Percentiles rank a stretch among this genome's conserved stretches.
Evolutionary conservation across 495 filamentous ascomycete species (phyloP).

Genomic region (Aspergillus bridgeri): DNA sequence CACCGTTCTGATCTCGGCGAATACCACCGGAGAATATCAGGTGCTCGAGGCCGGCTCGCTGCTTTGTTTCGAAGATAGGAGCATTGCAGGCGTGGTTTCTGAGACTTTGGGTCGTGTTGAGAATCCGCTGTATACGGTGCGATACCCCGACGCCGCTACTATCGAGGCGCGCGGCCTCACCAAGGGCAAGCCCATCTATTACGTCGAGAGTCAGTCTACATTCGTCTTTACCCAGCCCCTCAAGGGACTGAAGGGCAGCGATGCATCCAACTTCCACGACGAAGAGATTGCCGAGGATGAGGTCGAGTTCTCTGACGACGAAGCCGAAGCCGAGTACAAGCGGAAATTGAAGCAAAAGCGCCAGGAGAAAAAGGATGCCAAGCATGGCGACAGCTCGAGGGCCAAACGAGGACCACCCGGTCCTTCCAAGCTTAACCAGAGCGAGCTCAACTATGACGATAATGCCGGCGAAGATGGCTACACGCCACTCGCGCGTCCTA

Average conservation of each 20-base stretch:
- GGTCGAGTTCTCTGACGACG: slow-evolving; percentile 93
- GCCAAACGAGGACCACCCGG: slow-evolving; percentile 29
- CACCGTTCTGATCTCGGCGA: slow-evolving; percentile 73
- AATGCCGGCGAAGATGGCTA: slow-evolving; percentile 55
- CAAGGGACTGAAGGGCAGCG: slow-evolving; percentile 73
- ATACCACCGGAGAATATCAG: slow-evolving; percentile 71
- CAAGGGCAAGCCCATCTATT: slow-evolving; percentile 67
- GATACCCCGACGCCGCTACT: slow-evolving; percentile 62
- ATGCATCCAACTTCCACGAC: slow-evolving; percentile 91
- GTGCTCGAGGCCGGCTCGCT: slow-evolving; percentile 81
- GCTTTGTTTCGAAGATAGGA: slow-evolving; percentile 73
- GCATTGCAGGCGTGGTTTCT: slow-evolving; percentile 70
- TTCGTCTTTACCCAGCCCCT: slow-evolving; percentile 82
- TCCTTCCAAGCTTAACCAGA: slow-evolving; percentile 40
- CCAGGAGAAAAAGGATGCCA: slow-evolving; percentile 45
- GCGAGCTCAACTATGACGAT: slow-evolving; percentile 54
- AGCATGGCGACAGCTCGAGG: slow-evolving; percentile 33
- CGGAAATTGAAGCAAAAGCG: slow-evolving; percentile 60
- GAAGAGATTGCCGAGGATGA: slow-evolving; percentile 86
- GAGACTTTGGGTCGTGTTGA: slow-evolving; percentile 81
- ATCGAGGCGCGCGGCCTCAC: slow-evolving; percentile 61
- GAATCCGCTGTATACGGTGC: slow-evolving; percentile 76
- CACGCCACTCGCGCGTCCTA: slow-evolving; percentile 63
- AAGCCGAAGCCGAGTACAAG: slow-evolving; percentile 83
- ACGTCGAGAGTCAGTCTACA: slow-evolving; percentile 67